Conservation (phyloP, 1,284 basidiomycete species). For the Mycena citricolor region DNA sequence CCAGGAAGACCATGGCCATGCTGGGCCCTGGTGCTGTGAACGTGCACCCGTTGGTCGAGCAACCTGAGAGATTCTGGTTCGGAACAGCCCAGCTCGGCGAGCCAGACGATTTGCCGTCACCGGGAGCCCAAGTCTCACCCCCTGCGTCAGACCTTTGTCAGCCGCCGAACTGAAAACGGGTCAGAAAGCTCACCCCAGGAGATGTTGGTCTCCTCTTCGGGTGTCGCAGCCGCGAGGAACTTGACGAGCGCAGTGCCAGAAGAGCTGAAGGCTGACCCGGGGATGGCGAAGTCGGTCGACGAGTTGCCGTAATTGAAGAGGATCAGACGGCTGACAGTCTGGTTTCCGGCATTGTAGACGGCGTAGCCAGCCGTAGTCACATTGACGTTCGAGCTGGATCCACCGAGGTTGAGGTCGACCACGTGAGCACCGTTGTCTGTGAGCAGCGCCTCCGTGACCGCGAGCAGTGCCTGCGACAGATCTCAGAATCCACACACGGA, state of each 20-base stretch:
- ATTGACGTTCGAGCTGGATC: constrained; percentile 37
- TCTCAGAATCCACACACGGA: background rate
- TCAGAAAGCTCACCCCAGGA: constrained; percentile 37
- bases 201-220: constrained; percentile 52
- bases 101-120: constrained; percentile 13
- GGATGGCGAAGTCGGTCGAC: constrained; percentile 32
- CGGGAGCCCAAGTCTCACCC: constrained; percentile 13
- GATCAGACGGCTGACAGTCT: constrained; percentile 42
- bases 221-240: constrained; percentile 40
- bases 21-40: constrained; percentile 38
- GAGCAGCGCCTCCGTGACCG: constrained; percentile 54
- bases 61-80: constrained; percentile 30
- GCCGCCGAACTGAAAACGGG: background rate
- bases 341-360: constrained; percentile 48
- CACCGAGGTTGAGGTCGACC: constrained; percentile 48
- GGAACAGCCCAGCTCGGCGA: constrained; percentile 35
- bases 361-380: constrained; percentile 54
- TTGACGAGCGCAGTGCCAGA: constrained; percentile 33
- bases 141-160: no score
- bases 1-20: constrained; percentile 35
- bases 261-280: constrained; percentile 21
- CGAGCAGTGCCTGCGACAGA: constrained; percentile 42
- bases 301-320: constrained; percentile 59
- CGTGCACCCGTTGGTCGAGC: constrained; percentile 31
- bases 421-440: constrained; percentile 46